Evolutionary conservation across 1,284 basidiomycete genomes (phyloP), one percentile per base, ranked within the genome.

Genomic region (Puccinia sorghi): DNA sequence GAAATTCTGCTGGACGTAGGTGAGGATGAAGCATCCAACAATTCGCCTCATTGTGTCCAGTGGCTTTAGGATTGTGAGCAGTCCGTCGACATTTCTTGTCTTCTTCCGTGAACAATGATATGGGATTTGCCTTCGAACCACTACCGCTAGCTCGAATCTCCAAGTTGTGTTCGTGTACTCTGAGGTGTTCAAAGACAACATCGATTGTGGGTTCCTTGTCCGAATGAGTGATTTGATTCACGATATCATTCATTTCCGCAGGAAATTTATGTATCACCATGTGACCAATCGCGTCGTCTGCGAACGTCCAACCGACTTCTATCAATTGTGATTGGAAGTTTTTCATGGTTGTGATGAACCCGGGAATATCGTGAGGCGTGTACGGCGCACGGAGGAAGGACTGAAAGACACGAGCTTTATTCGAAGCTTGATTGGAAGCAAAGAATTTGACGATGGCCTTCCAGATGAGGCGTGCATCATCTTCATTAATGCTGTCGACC

Each of bases 161-260:
- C 6, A 11, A 13, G n/a, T 59, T 59, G 57, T 59, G 22, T 27
- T 25, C 22, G n/a, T 59, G 32, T 8, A 59, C 9, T 7, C 22
- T 9, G 17, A 59, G 57, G 22, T 59, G 57, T 27, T 59, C 57
- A 59, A 59, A 27, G 6, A 59, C 57, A 5, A 59, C 25, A 9
- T 59, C 57, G 22, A 27, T 25, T 6, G 57, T 15, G 22, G 32
- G 22, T 59, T 59, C 57, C 22, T 59, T 59, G 57, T 59, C 57
- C 12, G 57, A 59, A n/a, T 59, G 57, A 27, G 57, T 59, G 57
- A 59, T 59, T 27, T 59, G 57, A 13, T 59, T 25, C 20, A 25
- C 22, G 4, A 59, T 37, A 59, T 25, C 32, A 13, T 59, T 27
- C 25, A 59, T 25, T 9, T 27, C 22, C 6, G 8, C 17, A 22